Conservation (phyloP, 805 yeast genomes). For the Priceomyces haplophilus region DNA sequence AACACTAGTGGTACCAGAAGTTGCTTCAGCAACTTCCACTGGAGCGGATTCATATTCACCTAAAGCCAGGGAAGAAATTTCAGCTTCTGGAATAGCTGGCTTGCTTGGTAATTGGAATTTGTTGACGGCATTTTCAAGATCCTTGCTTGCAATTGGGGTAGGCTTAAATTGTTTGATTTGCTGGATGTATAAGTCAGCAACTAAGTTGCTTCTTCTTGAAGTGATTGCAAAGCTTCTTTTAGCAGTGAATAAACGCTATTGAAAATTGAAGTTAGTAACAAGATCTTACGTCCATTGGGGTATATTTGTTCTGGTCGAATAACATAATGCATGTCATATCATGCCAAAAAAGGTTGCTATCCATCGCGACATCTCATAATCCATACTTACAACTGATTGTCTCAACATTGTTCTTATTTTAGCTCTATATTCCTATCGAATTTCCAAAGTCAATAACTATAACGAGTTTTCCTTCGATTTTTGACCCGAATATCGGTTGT, state of each 20-base stretch:
- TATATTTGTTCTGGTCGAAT: background rate
- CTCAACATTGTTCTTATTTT: slow-evolving; percentile 28
- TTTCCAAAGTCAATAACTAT: background rate
- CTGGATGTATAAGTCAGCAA: slow-evolving; percentile 81
- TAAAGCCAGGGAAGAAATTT: slow-evolving; percentile 66
- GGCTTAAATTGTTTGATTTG: slow-evolving; percentile 91
- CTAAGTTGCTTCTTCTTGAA: slow-evolving; percentile 52
- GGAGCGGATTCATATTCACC: slow-evolving; percentile 63
- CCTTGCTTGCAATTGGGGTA: slow-evolving; percentile 65
- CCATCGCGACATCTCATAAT: no score
- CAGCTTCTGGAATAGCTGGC: slow-evolving; percentile 71
- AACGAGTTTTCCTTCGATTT: background rate
- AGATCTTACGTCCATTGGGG: background rate
- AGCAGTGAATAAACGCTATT: slow-evolving; percentile 33
- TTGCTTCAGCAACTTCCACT: slow-evolving; percentile 61
- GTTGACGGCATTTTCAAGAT: slow-evolving; percentile 75
- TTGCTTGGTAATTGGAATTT: slow-evolving; percentile 80
- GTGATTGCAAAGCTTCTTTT: slow-evolving; percentile 43
- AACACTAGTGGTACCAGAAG: slow-evolving; percentile 34
- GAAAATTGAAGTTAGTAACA: slow-evolving; percentile 7
- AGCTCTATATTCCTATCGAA: background rate
- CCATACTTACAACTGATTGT: slow-evolving; percentile 40
- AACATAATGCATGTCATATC: no score
- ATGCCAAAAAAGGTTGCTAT: no score
- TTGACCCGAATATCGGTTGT: slow-evolving; percentile 10